A percentile compares a stretch with the other conserved stretches of the same genome.
These are phyloP conservation scores for Sporobolomyces roseus DNA, from an alignment of 768 basidiomycete genomes.

Conservation along the genomic window DNA sequence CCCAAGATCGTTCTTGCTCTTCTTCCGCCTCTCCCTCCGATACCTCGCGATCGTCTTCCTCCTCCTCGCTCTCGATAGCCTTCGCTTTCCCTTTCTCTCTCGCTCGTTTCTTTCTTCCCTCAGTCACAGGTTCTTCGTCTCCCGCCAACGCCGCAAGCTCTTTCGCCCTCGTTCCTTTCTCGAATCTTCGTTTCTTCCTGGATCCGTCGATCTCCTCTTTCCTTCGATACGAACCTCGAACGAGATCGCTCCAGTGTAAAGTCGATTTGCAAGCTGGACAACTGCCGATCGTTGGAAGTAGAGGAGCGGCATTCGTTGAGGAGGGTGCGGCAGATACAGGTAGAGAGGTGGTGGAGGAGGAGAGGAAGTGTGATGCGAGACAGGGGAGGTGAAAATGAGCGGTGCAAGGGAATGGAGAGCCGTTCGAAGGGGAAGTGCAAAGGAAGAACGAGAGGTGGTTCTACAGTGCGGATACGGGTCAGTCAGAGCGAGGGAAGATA, in stretches of 20 bases:
- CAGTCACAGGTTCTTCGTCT: conserved; percentile 39
- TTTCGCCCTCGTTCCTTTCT: neutral
- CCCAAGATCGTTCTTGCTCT: conserved; percentile 30
- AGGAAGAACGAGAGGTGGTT: conserved; percentile 47
- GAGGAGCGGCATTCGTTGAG: conserved; percentile 5
- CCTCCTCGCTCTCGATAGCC: conserved; percentile 1
- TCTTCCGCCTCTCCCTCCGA: conserved; percentile 4
- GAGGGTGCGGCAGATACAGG: conserved; percentile 1
- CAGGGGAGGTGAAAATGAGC: conserved; percentile 15
- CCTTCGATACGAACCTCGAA: conserved; percentile 48
- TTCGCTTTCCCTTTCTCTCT: conserved; percentile 56
- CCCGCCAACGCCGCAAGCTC: conserved; percentile 53
- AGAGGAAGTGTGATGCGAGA: conserved; percentile 17
- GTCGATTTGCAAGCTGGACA: conserved; percentile 46
- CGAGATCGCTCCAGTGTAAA: conserved; percentile 48
- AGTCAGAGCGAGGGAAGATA: neutral
- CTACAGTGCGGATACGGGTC: neutral
- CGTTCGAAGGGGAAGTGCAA: conserved; percentile 36
- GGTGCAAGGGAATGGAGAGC: conserved; percentile 12
- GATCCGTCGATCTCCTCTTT: conserved; percentile 41
- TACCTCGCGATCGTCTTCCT: neutral
- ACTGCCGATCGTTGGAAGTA: conserved; percentile 46
- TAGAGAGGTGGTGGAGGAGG: neutral
- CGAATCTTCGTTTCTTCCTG: neutral
- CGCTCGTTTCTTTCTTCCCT: conserved; percentile 47